Conservation (phyloP, 331 rosid species). For the Spiraea crenata region DNA sequence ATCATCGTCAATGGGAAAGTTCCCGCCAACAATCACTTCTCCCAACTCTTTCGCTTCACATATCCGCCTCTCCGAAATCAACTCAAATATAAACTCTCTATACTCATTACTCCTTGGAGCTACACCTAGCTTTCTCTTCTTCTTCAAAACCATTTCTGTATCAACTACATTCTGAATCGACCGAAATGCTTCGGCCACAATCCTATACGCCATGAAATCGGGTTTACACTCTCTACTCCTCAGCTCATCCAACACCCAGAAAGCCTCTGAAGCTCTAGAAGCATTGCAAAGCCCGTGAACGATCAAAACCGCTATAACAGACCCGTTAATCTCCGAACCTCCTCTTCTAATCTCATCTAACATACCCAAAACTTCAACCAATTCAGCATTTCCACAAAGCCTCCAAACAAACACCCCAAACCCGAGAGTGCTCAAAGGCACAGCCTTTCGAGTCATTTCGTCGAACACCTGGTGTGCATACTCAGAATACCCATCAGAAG, state of each 20-base stretch:
- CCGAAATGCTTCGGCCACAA: slow-evolving; percentile 59
- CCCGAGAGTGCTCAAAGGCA: slow-evolving; percentile 61
- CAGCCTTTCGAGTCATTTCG: slow-evolving; percentile 51
- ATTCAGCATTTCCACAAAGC: slow-evolving; percentile 43
- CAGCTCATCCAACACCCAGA: slow-evolving; percentile 57
- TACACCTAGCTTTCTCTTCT: slow-evolving; percentile 90
- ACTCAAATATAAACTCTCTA: slow-evolving; percentile 54
- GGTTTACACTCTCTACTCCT: slow-evolving; percentile 76
- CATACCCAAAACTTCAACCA: slow-evolving; percentile 39
- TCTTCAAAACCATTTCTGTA: slow-evolving; percentile 69
- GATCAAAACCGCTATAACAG: slow-evolving; percentile 59
- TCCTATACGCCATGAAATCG: slow-evolving; percentile 87
- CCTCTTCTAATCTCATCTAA: slow-evolving; percentile 48
- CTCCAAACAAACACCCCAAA: slow-evolving; percentile 77
- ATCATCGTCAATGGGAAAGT: slow-evolving; percentile 70
- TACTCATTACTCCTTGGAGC: slow-evolving; percentile 75
- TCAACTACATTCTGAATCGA: slow-evolving; percentile 51
- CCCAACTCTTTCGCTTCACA: slow-evolving; percentile 72
- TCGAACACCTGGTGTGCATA: slow-evolving; percentile 59
- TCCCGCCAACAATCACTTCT: slow-evolving; percentile 64
- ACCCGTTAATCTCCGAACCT: slow-evolving; percentile 62
- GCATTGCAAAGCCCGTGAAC: slow-evolving; percentile 66
- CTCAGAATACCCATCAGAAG: slow-evolving; percentile 53
- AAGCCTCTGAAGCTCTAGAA: slow-evolving; percentile 56
- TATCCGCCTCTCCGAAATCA: slow-evolving; percentile 53